Evolutionary conservation across 2,329 filamentous ascomycete genomes (phyloP), one percentile per base, ranked within the genome.

Genomic region (Aspergillus transmontanensis): DNA sequence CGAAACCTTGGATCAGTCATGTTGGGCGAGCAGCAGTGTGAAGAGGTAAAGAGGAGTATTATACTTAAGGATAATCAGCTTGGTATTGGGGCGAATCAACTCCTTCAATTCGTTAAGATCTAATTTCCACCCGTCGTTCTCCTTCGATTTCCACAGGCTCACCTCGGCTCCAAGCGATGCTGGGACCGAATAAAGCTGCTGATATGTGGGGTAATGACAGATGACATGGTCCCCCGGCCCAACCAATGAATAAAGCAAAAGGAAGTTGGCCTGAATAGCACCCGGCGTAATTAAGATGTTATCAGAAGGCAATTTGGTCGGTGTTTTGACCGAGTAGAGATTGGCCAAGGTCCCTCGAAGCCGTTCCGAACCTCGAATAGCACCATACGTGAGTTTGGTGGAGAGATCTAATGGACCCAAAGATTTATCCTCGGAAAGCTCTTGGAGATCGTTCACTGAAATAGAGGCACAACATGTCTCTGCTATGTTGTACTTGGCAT

Each of bases 151-250:
- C 93, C 93, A 96, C 12, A 94, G 76, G 50, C 88, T 88, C 21
- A 96, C 90, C 62, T 92, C 86, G 1, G 91, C 92, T 0, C 93
- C 92, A 5, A 96, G 80, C 53, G 88, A 90, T 67, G 84, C 83
- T 0, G 93, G 92, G 1, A 96, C 86, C 11, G 87, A 82, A 73
- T 94, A 95, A 1, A 96, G 84, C 71, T 95, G 92, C 75, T 95
- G 91, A 71, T 95, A 96, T 1, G 92, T 94, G n/a, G 93, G 93
- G 74, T 93, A 92, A 62, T 95, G 90, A 71, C 91, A 95, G 63
- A 96, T 85, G 57, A 94, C 90, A 82, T 96, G 93, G 73, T 96
- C 92, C 0, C 89, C 90, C 0, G 88, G 86, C 0, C 87, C 86
- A 3, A 95, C 74, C 11, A 95, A 81, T 0, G 89, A 83, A 75